Base-by-base conservation (phyloP, 352 stramenopile species). In the Phytophthora citricola region DNA sequence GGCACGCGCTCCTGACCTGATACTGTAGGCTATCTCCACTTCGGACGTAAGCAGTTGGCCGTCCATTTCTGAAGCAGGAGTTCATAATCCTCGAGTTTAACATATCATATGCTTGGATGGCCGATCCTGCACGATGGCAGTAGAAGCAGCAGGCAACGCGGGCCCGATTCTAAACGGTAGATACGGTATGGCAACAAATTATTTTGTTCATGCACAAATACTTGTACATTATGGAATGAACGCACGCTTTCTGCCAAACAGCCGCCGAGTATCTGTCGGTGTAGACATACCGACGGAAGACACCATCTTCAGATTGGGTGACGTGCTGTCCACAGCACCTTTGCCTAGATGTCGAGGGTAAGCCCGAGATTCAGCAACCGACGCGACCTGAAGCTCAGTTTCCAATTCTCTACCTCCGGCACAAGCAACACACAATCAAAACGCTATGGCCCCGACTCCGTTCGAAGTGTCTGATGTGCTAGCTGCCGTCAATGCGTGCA, bases 401-500 rank as follows among this genome's bases (percentile, higher is more conserved):
- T 15, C 15, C 43, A 47, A 48, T 63, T 63, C 20, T 7, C 38
- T 40, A 38, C 5, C 36, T 17, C 20, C 51, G 20, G 20, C 32
- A 6, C 50, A 58, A 41, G 20, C 31, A 62, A 24, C 32, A 36
- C 20, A 46, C 39, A 60, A 15, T 49, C 31, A 43, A 34, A 10
- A 34, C 29, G 29, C 10, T n/a, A 60, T 60, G 53, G 53, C 53
- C 10, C 53, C 53, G 32, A 60, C 52, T 50, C 53, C 69, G 24
- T 77, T 71, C 51, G 50, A 62, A 44, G 51, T 59, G 24, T 54
- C 45, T 41, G 59, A 63, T 31, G 29, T 60, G 34, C 38, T 56
- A 9, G 53, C 36, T 3, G 64, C 65, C 22, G 45, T 51, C 34
- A 27, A 22, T 20, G 48, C 31, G 14, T 26, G 43, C 41, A n/a